Conservation (phyloP, 179 eudicot genomes). For the Corrigiola litoralis region DNA sequence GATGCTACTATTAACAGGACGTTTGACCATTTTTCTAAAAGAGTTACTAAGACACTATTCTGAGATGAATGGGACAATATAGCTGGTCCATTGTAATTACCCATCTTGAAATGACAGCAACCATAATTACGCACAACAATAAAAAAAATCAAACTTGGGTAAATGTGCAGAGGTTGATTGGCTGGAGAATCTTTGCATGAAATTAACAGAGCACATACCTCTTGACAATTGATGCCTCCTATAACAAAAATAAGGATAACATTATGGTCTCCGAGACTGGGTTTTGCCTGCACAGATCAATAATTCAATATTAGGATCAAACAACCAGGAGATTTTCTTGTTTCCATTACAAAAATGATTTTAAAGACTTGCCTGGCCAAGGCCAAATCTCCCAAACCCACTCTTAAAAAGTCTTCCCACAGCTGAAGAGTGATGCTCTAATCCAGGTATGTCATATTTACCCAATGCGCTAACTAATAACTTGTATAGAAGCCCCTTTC, state of each 20-base stretch:
- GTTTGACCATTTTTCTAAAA: not conserved
- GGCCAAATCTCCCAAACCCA: constrained; percentile 95
- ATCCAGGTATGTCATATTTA: constrained; percentile 72
- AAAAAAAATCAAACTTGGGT: not conserved
- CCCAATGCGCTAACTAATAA: constrained; percentile 54
- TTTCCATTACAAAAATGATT: not conserved
- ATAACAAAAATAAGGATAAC: constrained; percentile 75
- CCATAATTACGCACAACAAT: not conserved
- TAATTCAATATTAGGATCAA: constrained; percentile 14
- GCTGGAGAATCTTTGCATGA: not conserved
- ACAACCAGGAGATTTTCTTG: not conserved
- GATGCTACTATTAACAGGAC: not conserved
- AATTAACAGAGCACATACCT: constrained; percentile 41
- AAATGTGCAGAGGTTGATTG: not conserved
- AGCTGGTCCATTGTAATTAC: not conserved
- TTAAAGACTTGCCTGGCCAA: constrained; percentile 66
- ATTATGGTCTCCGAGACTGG: constrained; percentile 78
- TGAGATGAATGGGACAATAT: not conserved
- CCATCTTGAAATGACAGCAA: not conserved
- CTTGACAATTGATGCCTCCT: constrained; percentile 84
- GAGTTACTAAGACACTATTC: not conserved
- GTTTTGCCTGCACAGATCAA: constrained; percentile 69
- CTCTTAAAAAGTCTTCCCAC: constrained; percentile 92
- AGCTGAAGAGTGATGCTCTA: constrained; percentile 95
- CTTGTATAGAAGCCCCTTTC: constrained; percentile 68